These are phyloP conservation scores for Nannochloris sp. DNA, from an alignment of 139 green algal genomes.

Conservation along the genomic window DNA sequence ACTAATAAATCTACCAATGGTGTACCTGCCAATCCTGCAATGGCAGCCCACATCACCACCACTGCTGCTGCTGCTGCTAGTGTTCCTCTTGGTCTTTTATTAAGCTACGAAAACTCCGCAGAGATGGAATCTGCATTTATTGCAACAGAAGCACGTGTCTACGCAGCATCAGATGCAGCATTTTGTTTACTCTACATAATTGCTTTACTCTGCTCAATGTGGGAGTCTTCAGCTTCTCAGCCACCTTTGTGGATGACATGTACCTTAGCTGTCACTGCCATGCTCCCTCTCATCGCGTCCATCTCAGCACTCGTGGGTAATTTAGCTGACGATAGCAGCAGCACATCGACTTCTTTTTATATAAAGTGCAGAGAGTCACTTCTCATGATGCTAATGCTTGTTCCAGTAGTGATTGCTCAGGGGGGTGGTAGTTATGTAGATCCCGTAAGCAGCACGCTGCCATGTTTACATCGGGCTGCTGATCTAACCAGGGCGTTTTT, in stretches of 20 bases:
- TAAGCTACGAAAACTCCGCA: background rate
- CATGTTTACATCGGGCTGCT: background rate
- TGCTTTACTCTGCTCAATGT: background rate
- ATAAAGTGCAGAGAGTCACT: background rate
- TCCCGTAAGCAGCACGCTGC: background rate
- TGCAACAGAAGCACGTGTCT: background rate
- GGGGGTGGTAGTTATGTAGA: background rate
- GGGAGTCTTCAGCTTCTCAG: background rate
- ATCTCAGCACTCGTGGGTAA: background rate
- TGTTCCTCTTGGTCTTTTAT: too few species aligned
- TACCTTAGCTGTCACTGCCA: background rate
- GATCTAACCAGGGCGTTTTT: background rate
- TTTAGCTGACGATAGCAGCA: too few species aligned
- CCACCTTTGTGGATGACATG: background rate
- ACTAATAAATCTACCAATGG: too few species aligned
- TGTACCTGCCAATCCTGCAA: conserved; percentile 56
- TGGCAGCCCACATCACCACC: conserved; percentile 96
- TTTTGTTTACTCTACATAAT: background rate
- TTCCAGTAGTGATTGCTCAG: background rate
- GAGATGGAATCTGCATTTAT: background rate
- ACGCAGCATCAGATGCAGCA: background rate
- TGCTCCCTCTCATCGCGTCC: background rate
- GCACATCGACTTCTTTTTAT: background rate
- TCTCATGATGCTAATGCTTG: background rate
- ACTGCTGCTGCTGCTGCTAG: too few species aligned